A percentile compares a stretch with the other conserved stretches of the same genome.
These are phyloP conservation scores for Sclerotinia glacialis DNA, from an alignment of 2,329 filamentous ascomycete genomes.

Conservation along the genomic window DNA sequence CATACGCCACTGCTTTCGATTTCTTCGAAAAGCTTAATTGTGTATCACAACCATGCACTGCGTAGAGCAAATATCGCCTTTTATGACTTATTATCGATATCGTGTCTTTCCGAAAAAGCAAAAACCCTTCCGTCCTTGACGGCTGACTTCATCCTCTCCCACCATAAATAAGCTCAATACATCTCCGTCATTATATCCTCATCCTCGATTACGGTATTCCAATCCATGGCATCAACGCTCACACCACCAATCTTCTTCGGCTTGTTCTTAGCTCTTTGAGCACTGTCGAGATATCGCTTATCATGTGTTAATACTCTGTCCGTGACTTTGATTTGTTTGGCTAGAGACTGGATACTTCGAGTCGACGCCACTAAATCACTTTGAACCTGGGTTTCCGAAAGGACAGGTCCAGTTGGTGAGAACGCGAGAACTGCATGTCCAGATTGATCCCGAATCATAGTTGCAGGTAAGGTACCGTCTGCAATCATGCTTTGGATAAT, in stretches of 20 bases:
- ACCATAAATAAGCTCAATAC: conserved; percentile 15
- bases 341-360: conserved; percentile 46
- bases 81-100: not conserved
- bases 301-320: conserved; percentile 54
- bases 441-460: conserved; percentile 42
- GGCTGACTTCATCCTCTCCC: not conserved
- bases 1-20: conserved; percentile 21
- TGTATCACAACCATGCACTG: conserved; percentile 6
- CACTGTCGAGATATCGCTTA: conserved; percentile 52
- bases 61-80: not conserved
- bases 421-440: conserved; percentile 53
- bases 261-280: conserved; percentile 48
- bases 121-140: not conserved
- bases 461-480: conserved; percentile 52
- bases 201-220: conserved; percentile 33
- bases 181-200: conserved; percentile 37
- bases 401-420: conserved; percentile 42
- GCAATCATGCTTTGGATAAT: conserved; percentile 56
- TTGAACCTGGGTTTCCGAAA: conserved; percentile 53
- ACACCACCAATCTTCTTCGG: conserved; percentile 37
- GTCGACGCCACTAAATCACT: conserved; percentile 46
- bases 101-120: not conserved
- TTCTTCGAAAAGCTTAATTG: conserved; percentile 17
- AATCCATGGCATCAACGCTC: conserved; percentile 29
- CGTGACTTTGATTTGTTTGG: conserved; percentile 49